Evolutionary conservation across 2,329 filamentous ascomycete species (phyloP), one percentile per base, ranked within the genome.

Genomic region (Pseudocercospora eumusae): DNA sequence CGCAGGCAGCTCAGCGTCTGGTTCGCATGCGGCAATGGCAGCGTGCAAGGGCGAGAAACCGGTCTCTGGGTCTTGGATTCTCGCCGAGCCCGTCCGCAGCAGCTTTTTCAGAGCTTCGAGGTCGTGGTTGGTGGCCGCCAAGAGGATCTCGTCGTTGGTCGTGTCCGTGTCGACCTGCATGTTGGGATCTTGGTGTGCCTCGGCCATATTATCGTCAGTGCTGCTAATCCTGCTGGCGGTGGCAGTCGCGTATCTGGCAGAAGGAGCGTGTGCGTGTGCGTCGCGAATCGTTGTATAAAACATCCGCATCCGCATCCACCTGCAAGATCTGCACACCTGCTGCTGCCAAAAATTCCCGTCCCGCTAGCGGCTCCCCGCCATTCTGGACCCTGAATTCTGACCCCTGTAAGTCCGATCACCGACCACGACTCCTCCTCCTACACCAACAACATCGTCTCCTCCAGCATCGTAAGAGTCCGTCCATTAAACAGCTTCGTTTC

Each of bases 1-100:
- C 8, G 70, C 66, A 0, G 71, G 67, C 8, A 65, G 33, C 15
- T 77, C 75, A 0, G 80, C 78, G 25, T 79, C 77, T 0, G 77
- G 70, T 63, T 83, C 81, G 62, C 79, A 82, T 1, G 77, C 73
- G n/a, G 91, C 89, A 73, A 98, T 91, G 42, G 92, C 92, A 21
- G 93, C 90, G 77, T 98, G 95, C 13, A 98, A 83, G 9, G 93
- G 92, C 8, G 92, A 92, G 76, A 89, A 92, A 63, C 91, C 91
- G 0, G 93, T 96, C 64, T 88, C 86, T 5, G 89, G 84, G 73
- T 98, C 93, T 76, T 93, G 92, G 4, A 89, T 86, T 42, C 74
- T 89, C 92, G 31, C 80, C 91, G 79, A 79, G 88, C 80, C 78
- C 57, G 79, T 82, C 70, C 84, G 82, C 64, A 96, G 84, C 7